phyloP scores from a whole-genome alignment of 2,329 filamentous ascomycete genomes.

The Tolypocladium album region DNA sequence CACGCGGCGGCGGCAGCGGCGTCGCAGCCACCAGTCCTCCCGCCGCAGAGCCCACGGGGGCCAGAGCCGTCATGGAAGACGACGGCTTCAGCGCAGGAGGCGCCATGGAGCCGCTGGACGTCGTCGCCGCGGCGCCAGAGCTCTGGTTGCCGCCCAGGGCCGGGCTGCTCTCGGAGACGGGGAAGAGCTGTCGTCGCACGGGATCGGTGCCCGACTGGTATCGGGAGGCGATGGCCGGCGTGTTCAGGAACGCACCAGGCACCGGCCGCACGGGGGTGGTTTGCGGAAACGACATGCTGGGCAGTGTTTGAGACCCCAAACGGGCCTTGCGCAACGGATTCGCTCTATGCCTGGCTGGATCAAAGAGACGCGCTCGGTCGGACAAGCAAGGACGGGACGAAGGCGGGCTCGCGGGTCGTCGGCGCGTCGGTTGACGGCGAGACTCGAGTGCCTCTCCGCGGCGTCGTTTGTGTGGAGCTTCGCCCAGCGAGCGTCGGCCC shows the following conservation, averaged over 20 bases:
- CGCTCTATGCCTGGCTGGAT: background rate
- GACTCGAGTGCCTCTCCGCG: background rate
- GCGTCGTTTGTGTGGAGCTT: conserved; percentile 2
- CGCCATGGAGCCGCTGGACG: conserved; percentile 5
- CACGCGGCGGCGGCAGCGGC: conserved; percentile 31
- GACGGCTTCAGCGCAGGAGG: background rate
- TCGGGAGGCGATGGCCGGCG: conserved; percentile 50
- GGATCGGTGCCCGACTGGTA: conserved; percentile 33
- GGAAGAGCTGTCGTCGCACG: conserved; percentile 42
- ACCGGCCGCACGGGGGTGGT: conserved; percentile 61
- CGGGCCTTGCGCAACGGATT: background rate
- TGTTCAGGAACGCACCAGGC: conserved; percentile 67
- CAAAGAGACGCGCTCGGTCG: conserved; percentile 12
- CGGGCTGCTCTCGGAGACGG: conserved; percentile 15
- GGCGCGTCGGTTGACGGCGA: conserved; percentile 6
- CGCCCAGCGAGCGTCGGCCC: conserved; percentile 1
- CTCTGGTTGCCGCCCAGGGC: conserved; percentile 7
- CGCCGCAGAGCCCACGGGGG: conserved; percentile 8
- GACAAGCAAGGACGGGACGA: conserved; percentile 16
- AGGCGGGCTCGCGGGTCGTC: conserved; percentile 3
- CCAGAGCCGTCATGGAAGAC: conserved; percentile 11
- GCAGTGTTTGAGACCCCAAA: conserved; percentile 3
- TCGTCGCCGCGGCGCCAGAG: conserved; percentile 4
- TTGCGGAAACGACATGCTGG: conserved; percentile 42
- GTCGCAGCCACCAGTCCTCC: conserved; percentile 18